Conservation (phyloP, 805 yeast species). For the Starmerella vitae region DNA sequence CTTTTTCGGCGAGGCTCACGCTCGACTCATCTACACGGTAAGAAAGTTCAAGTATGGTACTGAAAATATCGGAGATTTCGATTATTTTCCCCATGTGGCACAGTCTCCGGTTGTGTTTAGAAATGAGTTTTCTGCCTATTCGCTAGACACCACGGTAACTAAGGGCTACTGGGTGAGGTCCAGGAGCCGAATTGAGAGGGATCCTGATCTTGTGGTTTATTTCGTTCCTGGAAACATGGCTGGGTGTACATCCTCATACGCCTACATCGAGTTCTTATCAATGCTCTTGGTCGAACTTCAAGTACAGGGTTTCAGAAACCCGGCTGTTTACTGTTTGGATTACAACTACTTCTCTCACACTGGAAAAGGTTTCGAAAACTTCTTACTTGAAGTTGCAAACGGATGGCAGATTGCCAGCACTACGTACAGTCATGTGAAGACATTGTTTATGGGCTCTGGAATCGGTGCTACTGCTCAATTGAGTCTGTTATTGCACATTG, state of each 20-base stretch:
- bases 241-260: constrained; percentile 30
- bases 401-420: constrained; percentile 28
- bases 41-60: constrained; percentile 25
- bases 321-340: constrained; percentile 33
- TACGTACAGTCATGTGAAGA: constrained; percentile 23
- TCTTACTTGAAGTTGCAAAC: constrained; percentile 14
- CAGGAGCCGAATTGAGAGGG: constrained; percentile 20
- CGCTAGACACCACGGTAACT: not conserved
- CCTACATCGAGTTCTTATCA: constrained; percentile 35
- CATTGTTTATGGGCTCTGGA: constrained; percentile 36
- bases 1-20: constrained; percentile 19
- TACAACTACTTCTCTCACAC: constrained; percentile 15
- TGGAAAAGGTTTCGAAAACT: constrained; percentile 24
- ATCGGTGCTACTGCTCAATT: constrained; percentile 36
- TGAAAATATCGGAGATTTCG: constrained; percentile 24
- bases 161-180: constrained; percentile 29
- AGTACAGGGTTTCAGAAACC: constrained; percentile 39
- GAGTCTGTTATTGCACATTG: constrained; percentile 29
- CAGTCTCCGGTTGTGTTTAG: not conserved
- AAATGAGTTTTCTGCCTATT: not conserved
- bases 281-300: constrained; percentile 32
- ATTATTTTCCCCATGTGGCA: constrained; percentile 11
- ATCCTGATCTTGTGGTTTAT: constrained; percentile 32
- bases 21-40: constrained; percentile 19
- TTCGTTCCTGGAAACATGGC: constrained; percentile 32